Base-by-base conservation (phyloP, 768 basidiomycete genomes). In the Brasilioporus rufonigricans region DNA sequence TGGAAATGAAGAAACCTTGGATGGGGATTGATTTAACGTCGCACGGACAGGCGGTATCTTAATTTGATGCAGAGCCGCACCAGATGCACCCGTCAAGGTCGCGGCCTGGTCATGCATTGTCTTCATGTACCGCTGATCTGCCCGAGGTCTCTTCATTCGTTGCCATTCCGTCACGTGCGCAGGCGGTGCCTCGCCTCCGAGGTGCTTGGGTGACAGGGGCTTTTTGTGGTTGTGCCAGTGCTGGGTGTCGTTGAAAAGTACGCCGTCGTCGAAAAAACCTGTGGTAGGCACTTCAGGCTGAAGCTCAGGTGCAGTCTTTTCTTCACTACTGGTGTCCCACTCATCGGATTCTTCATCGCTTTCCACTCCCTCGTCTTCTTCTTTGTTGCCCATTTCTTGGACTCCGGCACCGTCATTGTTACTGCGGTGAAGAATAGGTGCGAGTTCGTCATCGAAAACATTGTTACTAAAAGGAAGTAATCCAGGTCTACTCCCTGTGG, bases 11-110 rank as follows among this genome's bases (percentile, higher is more conserved):
- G 12, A 48, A 0, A 64, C 63, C 57, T 64, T 70, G 3, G 50
- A 21, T 26, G 23, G 14, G 11, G 24, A 29, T 35, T 44, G 61
- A 38, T 36, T 50, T n/a, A 60, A 40, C 5, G 32, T 27, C 16
- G 61, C 61, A 12, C 75, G 67, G 10, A 75, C 76, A 1, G 76
- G 59, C 0, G 75, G 71, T 53, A 89, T 87, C 18, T 77, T 72
- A 29, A 83, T 76, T 48, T 77, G 78, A 60, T 80, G 73, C 26
- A 89, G 68, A 8, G 67, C 66, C 1, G 71, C 74, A 2, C 87
- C 87, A 0, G 74, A 75, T 5, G 85, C 85, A 0, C 87, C 87
- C 0, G 83, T 85, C 53, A 89, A 64, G 1, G 84, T 85, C 36
- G 77, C 79, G 10, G 87, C 86, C 41, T 83, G 81, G 49, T 75